A percentile compares a stretch with the other conserved stretches of the same genome.
Evolutionary conservation across 2,329 filamentous ascomycete genomes (phyloP).

Genomic region (Penicillium verrucosum): DNA sequence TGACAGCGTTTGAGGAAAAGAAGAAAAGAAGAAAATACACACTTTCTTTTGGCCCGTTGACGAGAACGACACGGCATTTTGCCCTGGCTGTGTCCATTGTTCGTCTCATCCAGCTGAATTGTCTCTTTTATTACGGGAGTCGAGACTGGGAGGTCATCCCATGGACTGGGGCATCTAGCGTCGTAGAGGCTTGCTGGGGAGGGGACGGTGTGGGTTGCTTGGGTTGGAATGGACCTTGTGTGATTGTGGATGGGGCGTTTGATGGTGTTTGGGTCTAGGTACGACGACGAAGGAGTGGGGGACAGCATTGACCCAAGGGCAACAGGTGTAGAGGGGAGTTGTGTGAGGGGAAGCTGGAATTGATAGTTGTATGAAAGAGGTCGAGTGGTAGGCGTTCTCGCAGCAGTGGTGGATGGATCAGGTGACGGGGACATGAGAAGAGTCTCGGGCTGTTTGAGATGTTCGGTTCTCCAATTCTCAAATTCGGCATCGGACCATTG

Average conservation of each 20-base stretch:
- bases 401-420: not conserved
- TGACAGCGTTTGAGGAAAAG: too few relatives aligned
- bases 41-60: not conserved
- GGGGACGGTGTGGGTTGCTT: not conserved
- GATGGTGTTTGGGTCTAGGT: not conserved
- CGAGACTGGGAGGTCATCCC: not conserved
- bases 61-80: not conserved
- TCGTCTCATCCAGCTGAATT: too few relatives aligned
- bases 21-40: not conserved
- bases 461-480: not conserved
- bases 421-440: not conserved
- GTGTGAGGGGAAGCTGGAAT: not conserved
- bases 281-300: not conserved
- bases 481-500: not conserved
- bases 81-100: not conserved
- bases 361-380: not conserved
- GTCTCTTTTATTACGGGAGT: not conserved
- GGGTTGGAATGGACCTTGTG: not conserved
- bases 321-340: not conserved
- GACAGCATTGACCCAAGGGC: not conserved
- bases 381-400: not conserved
- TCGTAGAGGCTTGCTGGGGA: not conserved
- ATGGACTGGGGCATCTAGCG: not conserved
- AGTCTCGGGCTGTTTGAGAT: not conserved
- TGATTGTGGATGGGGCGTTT: not conserved